phyloP scores from a whole-genome alignment of 2,329 filamentous ascomycete species.

The Tolypocladium guangdongense region DNA sequence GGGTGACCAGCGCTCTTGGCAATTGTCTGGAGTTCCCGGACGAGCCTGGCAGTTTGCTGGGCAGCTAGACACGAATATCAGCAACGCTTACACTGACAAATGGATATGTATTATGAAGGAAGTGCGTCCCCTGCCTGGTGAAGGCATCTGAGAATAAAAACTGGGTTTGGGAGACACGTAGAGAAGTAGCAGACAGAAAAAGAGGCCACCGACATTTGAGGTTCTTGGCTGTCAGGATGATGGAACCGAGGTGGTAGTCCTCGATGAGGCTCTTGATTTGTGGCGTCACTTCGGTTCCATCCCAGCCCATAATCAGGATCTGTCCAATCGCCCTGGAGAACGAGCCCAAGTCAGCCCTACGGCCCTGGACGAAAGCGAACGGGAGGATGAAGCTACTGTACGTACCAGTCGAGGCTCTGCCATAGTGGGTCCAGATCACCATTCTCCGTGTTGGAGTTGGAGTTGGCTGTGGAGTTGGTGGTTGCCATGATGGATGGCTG shows the following conservation, averaged over 20 bases:
- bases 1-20: conserved; percentile 84
- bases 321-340: conserved; percentile 57
- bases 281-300: conserved; percentile 72
- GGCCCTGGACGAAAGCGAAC: conserved; percentile 7
- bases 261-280: conserved; percentile 74
- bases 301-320: conserved; percentile 75
- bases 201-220: conserved; percentile 54
- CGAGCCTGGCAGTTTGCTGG: conserved; percentile 76
- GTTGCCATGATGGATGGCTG: conserved; percentile 12
- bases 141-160: neutral
- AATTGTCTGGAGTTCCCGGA: conserved; percentile 86
- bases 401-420: conserved; percentile 65
- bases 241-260: conserved; percentile 78
- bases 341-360: conserved; percentile 1
- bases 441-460: conserved; percentile 17
- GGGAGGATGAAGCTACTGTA: neutral
- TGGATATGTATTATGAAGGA: neutral
- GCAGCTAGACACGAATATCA: conserved; percentile 52
- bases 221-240: conserved; percentile 76
- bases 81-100: neutral
- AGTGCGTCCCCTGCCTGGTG: neutral
- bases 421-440: conserved; percentile 48
- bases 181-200: neutral
- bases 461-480: conserved; percentile 11
- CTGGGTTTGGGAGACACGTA: neutral